These are phyloP conservation scores for Goffeauzyma gilvescens DNA, from an alignment of 768 basidiomycete genomes.

Conservation along the genomic window DNA sequence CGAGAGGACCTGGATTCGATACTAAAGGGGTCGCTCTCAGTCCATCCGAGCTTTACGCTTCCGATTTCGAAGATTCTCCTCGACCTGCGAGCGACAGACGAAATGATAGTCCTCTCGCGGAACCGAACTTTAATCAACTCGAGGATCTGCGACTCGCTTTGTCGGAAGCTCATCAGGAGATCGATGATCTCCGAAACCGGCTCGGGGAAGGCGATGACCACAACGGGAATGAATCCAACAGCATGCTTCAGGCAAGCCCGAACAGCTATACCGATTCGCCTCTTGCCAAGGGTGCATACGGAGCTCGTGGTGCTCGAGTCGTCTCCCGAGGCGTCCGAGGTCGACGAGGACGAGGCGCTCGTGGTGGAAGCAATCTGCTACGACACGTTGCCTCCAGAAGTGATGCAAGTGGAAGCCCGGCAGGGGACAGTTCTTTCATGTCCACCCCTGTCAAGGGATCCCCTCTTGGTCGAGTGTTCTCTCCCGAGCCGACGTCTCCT, in stretches of 20 bases:
- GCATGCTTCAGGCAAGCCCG: slow-evolving; percentile 1
- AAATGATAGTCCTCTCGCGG: slow-evolving; percentile 20
- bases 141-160: slow-evolving; percentile 21
- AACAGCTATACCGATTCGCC: neutral
- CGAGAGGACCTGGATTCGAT: slow-evolving; percentile 28
- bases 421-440: too few species aligned
- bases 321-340: slow-evolving; percentile 1
- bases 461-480: neutral
- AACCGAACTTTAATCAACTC: slow-evolving; percentile 26
- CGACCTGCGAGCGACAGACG: slow-evolving; percentile 17
- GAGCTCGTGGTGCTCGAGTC: slow-evolving; percentile 5
- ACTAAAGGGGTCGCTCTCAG: slow-evolving; percentile 23
- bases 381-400: too few species aligned
- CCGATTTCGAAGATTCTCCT: slow-evolving; percentile 25
- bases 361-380: neutral
- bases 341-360: neutral
- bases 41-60: slow-evolving; percentile 20
- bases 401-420: too few species aligned
- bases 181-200: slow-evolving; percentile 16
- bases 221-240: too few species aligned
- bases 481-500: neutral
- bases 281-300: too few species aligned
- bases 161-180: slow-evolving; percentile 20
- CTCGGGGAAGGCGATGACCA: too few species aligned
- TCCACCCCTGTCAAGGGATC: too few species aligned